These are phyloP conservation scores for Tolypocladium nubicola DNA, from an alignment of 2,329 filamentous ascomycete species.

Conservation along the genomic window DNA sequence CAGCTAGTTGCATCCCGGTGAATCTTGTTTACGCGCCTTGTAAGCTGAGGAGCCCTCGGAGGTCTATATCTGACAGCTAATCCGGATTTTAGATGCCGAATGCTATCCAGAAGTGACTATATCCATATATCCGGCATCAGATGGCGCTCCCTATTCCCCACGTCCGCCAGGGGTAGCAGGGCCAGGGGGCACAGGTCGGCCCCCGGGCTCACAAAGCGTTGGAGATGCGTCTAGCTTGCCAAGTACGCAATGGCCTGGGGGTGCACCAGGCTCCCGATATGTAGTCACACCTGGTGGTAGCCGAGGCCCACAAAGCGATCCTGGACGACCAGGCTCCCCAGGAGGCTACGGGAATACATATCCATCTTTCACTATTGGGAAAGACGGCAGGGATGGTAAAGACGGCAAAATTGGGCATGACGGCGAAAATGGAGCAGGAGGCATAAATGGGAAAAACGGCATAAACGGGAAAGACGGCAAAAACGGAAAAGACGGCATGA, in stretches of 20 bases:
- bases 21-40: not conserved
- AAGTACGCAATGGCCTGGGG: not conserved
- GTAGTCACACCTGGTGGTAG: too few relatives aligned
- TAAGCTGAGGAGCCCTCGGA: not conserved
- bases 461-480: not conserved
- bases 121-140: not conserved
- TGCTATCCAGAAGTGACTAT: not conserved
- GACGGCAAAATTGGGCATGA: not conserved
- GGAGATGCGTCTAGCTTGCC: not conserved
- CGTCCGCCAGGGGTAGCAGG: not conserved
- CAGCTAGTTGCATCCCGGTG: not conserved
- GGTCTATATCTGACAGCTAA: not conserved
- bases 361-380: not conserved
- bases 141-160: not conserved
- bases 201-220: not conserved
- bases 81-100: not conserved
- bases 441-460: not conserved
- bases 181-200: not conserved
- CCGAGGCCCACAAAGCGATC: too few relatives aligned
- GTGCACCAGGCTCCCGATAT: too few relatives aligned
- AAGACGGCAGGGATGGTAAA: too few relatives aligned
- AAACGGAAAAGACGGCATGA: not conserved
- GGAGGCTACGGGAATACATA: not conserved
- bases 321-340: too few relatives aligned
- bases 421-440: too few relatives aligned